phyloP scores from a whole-genome alignment of 2,329 filamentous ascomycete genomes.

The Neopestalotiopsis rosae region DNA sequence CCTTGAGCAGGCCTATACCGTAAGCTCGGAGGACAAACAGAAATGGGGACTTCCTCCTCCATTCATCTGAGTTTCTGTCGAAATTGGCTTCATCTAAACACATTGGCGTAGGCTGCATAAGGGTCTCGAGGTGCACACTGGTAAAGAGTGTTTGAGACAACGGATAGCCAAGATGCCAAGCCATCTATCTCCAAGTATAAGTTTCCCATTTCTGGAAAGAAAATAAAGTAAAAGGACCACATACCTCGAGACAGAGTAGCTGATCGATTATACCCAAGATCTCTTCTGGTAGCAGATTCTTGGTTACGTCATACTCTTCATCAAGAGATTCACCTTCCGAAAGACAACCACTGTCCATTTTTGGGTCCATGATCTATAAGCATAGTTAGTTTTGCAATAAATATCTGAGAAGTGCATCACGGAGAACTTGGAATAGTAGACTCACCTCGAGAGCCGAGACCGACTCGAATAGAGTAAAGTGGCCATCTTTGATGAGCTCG shows the following conservation, averaged over 20 bases:
- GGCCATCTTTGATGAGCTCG: constrained; percentile 89
- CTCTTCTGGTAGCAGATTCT: constrained; percentile 74
- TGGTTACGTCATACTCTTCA: constrained; percentile 77
- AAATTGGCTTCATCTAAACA: constrained; percentile 63
- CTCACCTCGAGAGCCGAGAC: constrained; percentile 80
- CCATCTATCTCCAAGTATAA: constrained; percentile 64
- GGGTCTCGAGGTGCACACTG: constrained; percentile 84
- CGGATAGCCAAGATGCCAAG: constrained; percentile 96
- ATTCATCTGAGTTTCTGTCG: constrained; percentile 30
- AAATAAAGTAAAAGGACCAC: constrained; percentile 22
- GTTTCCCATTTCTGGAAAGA: constrained; percentile 11
- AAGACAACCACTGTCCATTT: constrained; percentile 96
- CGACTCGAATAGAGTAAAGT: constrained; percentile 92
- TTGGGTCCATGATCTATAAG: constrained; percentile 92
- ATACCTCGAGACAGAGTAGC: constrained; percentile 84
- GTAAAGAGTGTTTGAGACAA: constrained; percentile 95
- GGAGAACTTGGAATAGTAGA: not conserved
- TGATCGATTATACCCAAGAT: constrained; percentile 94
- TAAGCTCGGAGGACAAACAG: constrained; percentile 79
- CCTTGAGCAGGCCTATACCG: constrained; percentile 83
- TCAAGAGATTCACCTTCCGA: constrained; percentile 81
- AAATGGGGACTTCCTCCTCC: constrained; percentile 46
- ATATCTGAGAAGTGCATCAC: not conserved
- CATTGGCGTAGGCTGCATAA: constrained; percentile 73
- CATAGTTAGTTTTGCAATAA: constrained; percentile 1